A percentile compares a stretch with the other conserved stretches of the same genome.
phyloP scores from a whole-genome alignment of 139 green algal genomes.

The Trebouxia sp. region DNA sequence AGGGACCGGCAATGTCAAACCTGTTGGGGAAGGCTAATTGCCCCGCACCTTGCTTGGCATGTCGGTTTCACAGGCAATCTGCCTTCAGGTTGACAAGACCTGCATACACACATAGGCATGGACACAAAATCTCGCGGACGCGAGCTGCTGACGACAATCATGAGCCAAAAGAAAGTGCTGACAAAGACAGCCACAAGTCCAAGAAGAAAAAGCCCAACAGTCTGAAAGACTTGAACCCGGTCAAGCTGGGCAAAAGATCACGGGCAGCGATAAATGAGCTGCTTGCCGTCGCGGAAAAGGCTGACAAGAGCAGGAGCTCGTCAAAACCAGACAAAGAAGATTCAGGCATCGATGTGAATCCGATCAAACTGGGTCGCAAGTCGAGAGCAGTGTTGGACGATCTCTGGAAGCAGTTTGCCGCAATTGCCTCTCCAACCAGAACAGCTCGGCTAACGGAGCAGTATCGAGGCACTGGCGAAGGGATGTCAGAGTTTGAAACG shows the following conservation, averaged over 20 bases:
- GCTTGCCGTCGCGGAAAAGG: background rate
- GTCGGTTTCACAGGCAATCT: background rate
- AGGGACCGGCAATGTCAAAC: background rate
- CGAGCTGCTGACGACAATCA: background rate
- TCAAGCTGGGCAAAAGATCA: slow-evolving; percentile 72
- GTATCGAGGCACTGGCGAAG: background rate
- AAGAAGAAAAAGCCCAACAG: background rate
- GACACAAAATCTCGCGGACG: background rate
- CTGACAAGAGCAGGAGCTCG: background rate
- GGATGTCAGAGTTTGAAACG: slow-evolving; percentile 61
- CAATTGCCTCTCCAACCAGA: slow-evolving; percentile 49
- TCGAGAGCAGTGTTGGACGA: slow-evolving; percentile 79
- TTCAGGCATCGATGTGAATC: slow-evolving; percentile 62
- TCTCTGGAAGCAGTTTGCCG: slow-evolving; percentile 76
- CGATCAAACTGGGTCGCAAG: slow-evolving; percentile 72
- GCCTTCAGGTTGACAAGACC: background rate
- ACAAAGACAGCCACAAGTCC: slow-evolving; percentile 5
- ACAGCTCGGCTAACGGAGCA: slow-evolving; percentile 29
- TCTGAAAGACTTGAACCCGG: slow-evolving; percentile 73
- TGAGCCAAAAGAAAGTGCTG: background rate
- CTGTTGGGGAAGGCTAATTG: background rate
- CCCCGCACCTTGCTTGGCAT: background rate
- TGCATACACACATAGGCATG: background rate
- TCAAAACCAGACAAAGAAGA: background rate
- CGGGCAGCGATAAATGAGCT: slow-evolving; percentile 69